Evolutionary conservation across 129 eudicot species (phyloP), one percentile per base, ranked within the genome.

Genomic region (Escallonia rubra): DNA sequence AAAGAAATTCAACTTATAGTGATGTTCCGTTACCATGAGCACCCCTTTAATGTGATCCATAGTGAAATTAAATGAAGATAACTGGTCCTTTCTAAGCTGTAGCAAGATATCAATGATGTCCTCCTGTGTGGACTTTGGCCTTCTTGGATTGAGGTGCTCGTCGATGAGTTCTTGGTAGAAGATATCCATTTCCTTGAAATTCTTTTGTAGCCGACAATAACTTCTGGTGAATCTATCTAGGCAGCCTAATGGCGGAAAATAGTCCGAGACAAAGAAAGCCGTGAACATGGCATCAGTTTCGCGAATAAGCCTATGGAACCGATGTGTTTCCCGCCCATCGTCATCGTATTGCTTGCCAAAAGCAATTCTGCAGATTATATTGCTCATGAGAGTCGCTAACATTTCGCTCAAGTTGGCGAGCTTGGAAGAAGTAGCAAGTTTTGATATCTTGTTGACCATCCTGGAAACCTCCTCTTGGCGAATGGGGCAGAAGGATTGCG

Each of bases 111-210:
- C 77, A 9, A 56, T 43, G 7, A 72, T 64, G 48, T 57, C 59
- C 40, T 45, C 57, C 13, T 38, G 62, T 54, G 55, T 8, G 7
- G 5, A n/a, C n/a, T 34, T 45, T 13, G 46, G 13, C 45, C 57
- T 3, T 10, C 5, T 54, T 4, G n/a, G n/a, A n/a, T n/a, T n/a
- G n/a, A 72, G 71, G 49, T 72, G 64, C 3, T 72, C 77, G 45
- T 72, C 68, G 11, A 72, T 72, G 8, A 64, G 46, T 38, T 72
- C 64, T 10, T 72, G 64, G 12, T 63, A 64, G 14, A 72, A 63
- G 3, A 7, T 13, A 56, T 72, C 77, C 39, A 72, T 4, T 3
- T 64, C 50, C 10, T 11, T 54, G 7, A 46, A 72, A 12, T 8
- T 45, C 16, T 40, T 64, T n/a, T 72, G 58, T 40, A 55, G 45